A percentile compares a stretch with the other conserved stretches of the same genome.
Evolutionary conservation across 192 early-diverging fungal species (phyloP).

Genomic region (Spizellomyces punctatus): DNA sequence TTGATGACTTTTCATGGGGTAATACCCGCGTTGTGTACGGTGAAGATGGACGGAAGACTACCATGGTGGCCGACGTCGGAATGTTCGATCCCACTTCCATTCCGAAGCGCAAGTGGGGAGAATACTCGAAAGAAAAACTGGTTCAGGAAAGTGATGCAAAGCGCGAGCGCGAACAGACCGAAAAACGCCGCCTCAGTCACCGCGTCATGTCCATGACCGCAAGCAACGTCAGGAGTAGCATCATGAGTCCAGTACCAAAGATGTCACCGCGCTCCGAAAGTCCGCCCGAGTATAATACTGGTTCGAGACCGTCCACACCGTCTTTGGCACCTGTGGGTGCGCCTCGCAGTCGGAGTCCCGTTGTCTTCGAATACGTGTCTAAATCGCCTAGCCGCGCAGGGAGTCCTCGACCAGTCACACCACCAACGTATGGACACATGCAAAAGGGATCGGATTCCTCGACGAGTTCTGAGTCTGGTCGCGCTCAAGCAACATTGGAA

Average conservation of each 20-base stretch:
- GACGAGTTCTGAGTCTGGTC: neutral
- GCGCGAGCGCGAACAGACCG: slow-evolving; percentile 9
- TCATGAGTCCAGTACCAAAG: neutral
- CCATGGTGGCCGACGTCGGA: slow-evolving; percentile 49
- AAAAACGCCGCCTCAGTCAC: slow-evolving; percentile 18
- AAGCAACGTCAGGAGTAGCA: neutral
- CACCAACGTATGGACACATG: neutral
- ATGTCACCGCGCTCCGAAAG: neutral
- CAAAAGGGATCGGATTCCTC: too few species aligned
- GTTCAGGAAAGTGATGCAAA: slow-evolving; percentile 2
- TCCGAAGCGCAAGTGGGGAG: slow-evolving; percentile 77
- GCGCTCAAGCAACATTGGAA: neutral
- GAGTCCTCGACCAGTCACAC: neutral
- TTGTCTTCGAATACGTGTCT: neutral
- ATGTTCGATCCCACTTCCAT: slow-evolving; percentile 82
- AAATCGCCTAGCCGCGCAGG: neutral
- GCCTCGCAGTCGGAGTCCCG: neutral
- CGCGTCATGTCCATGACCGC: slow-evolving; percentile 14
- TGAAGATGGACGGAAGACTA: slow-evolving; percentile 64
- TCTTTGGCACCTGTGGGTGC: neutral
- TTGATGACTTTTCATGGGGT: slow-evolving; percentile 99
- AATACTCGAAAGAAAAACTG: slow-evolving; percentile 67
- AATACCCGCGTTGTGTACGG: slow-evolving; percentile 92
- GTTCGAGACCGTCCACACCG: neutral
- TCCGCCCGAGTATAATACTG: neutral